These are phyloP conservation scores for Astragalus membranaceus DNA, from an alignment of 306 rosid species.

Conservation along the genomic window DNA sequence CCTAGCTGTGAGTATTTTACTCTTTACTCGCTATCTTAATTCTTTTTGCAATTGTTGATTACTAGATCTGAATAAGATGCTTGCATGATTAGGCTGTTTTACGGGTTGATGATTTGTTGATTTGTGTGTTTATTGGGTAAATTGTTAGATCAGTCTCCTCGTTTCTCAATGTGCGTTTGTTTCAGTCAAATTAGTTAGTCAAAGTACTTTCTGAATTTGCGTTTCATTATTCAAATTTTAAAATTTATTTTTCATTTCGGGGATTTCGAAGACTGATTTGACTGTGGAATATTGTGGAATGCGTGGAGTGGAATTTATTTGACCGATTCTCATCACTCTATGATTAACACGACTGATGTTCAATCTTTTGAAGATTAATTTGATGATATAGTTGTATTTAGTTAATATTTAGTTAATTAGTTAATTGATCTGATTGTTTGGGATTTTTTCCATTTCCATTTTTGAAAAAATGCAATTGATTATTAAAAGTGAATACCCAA, in stretches of 20 bases:
- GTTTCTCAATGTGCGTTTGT: not conserved
- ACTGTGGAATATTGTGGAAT: not conserved
- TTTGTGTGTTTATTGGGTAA: not conserved
- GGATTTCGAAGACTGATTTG: not conserved
- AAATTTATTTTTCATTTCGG: not conserved
- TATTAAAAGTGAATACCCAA: not conserved
- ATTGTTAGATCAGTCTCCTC: not conserved
- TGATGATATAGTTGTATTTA: not conserved
- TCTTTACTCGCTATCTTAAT: not conserved
- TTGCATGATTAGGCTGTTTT: not conserved
- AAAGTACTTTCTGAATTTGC: not conserved
- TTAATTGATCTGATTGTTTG: not conserved
- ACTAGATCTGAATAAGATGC: not conserved
- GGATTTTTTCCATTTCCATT: not conserved
- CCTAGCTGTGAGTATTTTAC: conserved; percentile 46
- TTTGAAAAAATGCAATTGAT: not conserved
- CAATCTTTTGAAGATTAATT: not conserved
- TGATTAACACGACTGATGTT: not conserved
- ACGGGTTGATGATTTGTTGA: not conserved
- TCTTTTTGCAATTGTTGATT: not conserved
- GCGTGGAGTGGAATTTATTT: not conserved
- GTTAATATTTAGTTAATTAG: no score
- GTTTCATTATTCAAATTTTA: no score
- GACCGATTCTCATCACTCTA: not conserved
- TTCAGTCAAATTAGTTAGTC: not conserved